Evolutionary conservation across 345 rosid genomes (phyloP).

Genomic region (Clarkia xantiana): DNA sequence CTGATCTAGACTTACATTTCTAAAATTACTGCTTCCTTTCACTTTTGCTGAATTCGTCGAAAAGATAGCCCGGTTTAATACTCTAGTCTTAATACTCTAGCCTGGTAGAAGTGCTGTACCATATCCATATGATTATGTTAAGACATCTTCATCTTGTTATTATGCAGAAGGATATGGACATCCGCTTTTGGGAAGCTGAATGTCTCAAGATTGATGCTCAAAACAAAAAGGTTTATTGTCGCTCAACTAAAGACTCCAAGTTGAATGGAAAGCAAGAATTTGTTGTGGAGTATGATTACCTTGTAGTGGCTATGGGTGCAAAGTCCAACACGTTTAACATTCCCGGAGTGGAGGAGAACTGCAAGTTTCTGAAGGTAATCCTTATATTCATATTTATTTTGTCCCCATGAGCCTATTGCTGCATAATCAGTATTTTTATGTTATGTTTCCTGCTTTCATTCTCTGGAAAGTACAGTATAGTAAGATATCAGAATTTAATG

Average conservation of each 20-base stretch:
- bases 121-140: no score
- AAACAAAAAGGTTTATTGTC: conserved; percentile 70
- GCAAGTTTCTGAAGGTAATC: conserved; percentile 82
- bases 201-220: conserved; percentile 74
- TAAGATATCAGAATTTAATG: no score
- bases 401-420: not conserved
- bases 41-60: no score
- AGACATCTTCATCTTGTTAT: not conserved
- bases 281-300: conserved; percentile 75
- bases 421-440: not conserved
- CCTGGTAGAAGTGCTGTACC: no score
- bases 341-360: conserved; percentile 86
- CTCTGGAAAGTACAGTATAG: no score
- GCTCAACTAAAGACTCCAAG: conserved; percentile 24
- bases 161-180: conserved; percentile 41
- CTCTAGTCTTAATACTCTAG: no score
- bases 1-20: no score
- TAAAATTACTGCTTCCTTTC: no score
- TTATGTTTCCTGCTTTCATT: not conserved
- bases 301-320: conserved; percentile 89
- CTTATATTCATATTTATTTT: not conserved
- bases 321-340: conserved; percentile 89
- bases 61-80: no score
- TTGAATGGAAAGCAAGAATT: conserved; percentile 55
- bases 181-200: conserved; percentile 68